Base-by-base conservation (phyloP, 305 asterid genomes). In the Solanum chacoense region DNA sequence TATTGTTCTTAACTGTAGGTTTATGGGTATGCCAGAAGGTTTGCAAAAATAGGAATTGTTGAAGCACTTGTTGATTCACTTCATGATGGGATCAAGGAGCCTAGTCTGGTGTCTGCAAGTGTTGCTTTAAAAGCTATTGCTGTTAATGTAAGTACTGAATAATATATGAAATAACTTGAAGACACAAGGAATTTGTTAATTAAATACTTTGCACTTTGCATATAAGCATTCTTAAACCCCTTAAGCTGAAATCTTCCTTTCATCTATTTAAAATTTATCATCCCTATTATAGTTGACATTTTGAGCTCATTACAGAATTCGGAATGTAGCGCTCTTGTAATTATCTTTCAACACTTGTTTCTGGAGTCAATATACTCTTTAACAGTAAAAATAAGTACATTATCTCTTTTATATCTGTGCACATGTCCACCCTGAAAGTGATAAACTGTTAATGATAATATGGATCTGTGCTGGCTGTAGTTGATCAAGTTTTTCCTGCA, bases 11-110 rank as follows among this genome's bases (percentile, higher is more conserved):
- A 38, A 91, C 72, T 94, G 74, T 94, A 97, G 99, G 99, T 97
- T 86, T 97, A 89, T 90, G 98, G 99, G 73, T 97, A 97, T 92
- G 99, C 99, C 90, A 94, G 98, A 87, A 92, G 91, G 93, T 96
- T 97, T 87, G 93, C 99, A 1, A 95, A 96, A 91, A 78, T 92
- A 32, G 99, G 99, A 88, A 91, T 95, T 80, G 94, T 93, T 9
- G 97, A 92, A 91, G 92, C 93, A 91, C 96, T 97, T 45, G 95
- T 97, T 78, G 96, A 94, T 88, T 94, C 98, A 50, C 98, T 97
- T 86, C 94, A 91, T 83, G 96, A 91, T 91, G 98, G 98, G 84
- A 89, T 95, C 65, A 91, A 88, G 89, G 91, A 96, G 67, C 94
- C 98, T 26, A 89, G 91, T 90, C 91, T 95, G 69, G 91, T 94